A percentile compares a stretch with the other conserved stretches of the same genome.
These are phyloP conservation scores for Chrysosporium keratinophilum DNA, from an alignment of 2,329 filamentous ascomycete genomes.

Conservation along the genomic window DNA sequence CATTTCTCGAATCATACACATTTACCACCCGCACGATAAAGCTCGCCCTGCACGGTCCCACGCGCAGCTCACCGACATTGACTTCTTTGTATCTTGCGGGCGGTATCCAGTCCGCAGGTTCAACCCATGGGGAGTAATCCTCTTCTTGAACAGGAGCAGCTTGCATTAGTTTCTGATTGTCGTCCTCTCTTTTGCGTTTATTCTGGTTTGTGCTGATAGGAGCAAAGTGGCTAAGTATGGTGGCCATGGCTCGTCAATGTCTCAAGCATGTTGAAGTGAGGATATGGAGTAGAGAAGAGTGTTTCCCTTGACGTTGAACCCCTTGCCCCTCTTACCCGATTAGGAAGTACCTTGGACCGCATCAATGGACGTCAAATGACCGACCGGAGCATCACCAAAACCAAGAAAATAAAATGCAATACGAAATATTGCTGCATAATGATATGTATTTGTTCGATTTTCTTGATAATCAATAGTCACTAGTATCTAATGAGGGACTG, in stretches of 20 bases:
- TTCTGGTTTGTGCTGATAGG: not conserved
- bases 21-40: conserved; percentile 23
- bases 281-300: not conserved
- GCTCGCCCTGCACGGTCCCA: conserved; percentile 18
- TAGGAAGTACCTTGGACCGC: not conserved
- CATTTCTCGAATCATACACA: conserved; percentile 18
- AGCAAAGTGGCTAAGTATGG: not conserved
- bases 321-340: conserved; percentile 6
- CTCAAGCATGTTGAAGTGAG: not conserved
- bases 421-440: not conserved
- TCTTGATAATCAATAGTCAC: not conserved
- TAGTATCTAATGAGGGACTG: conserved; percentile 8
- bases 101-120: not conserved
- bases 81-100: conserved; percentile 16
- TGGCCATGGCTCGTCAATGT: not conserved
- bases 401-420: not conserved
- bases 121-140: not conserved
- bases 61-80: conserved; percentile 18
- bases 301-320: not conserved
- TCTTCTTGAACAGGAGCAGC: conserved; percentile 6
- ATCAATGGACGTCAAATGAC: not conserved
- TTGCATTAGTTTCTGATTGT: not conserved
- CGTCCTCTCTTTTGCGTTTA: not conserved
- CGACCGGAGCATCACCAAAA: not conserved
- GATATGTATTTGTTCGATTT: not conserved